Evolutionary conservation across 2,329 filamentous ascomycete genomes (phyloP), one percentile per base, ranked within the genome.

Genomic region (Coleophoma eucalyptorum): DNA sequence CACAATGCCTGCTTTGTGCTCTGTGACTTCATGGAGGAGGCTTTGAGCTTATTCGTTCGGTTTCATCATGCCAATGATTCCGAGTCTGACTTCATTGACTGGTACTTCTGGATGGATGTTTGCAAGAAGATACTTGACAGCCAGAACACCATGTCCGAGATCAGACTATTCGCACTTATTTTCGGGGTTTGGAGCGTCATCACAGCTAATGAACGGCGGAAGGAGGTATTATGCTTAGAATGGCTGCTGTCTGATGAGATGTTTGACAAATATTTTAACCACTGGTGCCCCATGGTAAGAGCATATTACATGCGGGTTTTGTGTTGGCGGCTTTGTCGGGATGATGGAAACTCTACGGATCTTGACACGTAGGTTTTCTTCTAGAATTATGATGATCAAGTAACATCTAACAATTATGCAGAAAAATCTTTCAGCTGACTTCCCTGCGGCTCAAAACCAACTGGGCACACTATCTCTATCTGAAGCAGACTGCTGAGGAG

Each of bases 251-350:
- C 80, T 37, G 77, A 79, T 21, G 70, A 77, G 5, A 75, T 83
- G 33, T 89, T 89, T 63, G 79, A 84, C 55, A 79, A 77, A 55
- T 79, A 84, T 54, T 90, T 89, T 66, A 85, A 80, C 57, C 86
- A 89, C 60, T 89, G 86, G 86, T 89, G 84, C 65, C 84, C 86
- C 1, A 89, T 89, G 86, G 84, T 89, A n/a, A 76, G 86, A 58
- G 81, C 85, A 20, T 89, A 89, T 67, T 89, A 80, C 59, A 87
- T 88, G 76, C 82, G 86, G 33, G 67, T 90, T 34, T 64, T 89
- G 32, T 88, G 85, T 65, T 90, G 86, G 86, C 78, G 86, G 49
- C 63, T 89, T 33, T 84, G 80, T 50, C 74, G 86, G 52, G 81
- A 79, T 59, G 81, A 85, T 58, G 81, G 64, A 48, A 62, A 78